Conservation (phyloP, 805 yeast species). For the Jamesozyma hellenica region DNA sequence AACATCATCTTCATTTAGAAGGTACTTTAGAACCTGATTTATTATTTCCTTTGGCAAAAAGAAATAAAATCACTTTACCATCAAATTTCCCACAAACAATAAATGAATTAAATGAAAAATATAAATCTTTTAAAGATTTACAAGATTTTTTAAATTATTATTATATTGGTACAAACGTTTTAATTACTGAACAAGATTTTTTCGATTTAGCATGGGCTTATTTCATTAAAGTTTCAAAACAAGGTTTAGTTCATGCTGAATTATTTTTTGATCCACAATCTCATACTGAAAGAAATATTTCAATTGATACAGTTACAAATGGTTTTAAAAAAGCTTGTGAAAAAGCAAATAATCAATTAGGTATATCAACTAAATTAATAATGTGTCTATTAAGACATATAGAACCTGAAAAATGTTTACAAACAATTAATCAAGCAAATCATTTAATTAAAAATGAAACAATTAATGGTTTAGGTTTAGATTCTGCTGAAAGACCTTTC, state of each 20-base stretch:
- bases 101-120: slow-evolving; percentile 48
- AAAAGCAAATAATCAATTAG: slow-evolving; percentile 49
- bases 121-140: slow-evolving; percentile 51
- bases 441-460: slow-evolving; percentile 45
- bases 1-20: slow-evolving; percentile 77
- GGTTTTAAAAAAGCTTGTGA: slow-evolving; percentile 63
- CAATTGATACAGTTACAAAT: slow-evolving; percentile 46
- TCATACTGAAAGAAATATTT: slow-evolving; percentile 58
- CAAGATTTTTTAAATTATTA: slow-evolving; percentile 74
- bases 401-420: slow-evolving; percentile 48
- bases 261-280: slow-evolving; percentile 82
- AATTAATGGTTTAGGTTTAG: slow-evolving; percentile 72
- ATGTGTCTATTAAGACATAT: slow-evolving; percentile 77
- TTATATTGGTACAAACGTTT: slow-evolving; percentile 73
- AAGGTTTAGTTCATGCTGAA: slow-evolving; percentile 63
- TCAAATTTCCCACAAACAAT: slow-evolving; percentile 49
- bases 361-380: slow-evolving; percentile 59
- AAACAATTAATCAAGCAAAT: slow-evolving; percentile 45
- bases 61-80: slow-evolving; percentile 56
- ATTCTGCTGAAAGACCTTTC: slow-evolving; percentile 68
- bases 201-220: slow-evolving; percentile 69
- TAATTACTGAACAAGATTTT: slow-evolving; percentile 60
- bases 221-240: slow-evolving; percentile 46
- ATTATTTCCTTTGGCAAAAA: slow-evolving; percentile 55
- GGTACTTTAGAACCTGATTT: slow-evolving; percentile 75